Percentiles rank a stretch among this genome's conserved stretches.
phyloP scores from a whole-genome alignment of 164 flowering plant species.

The Platanus orientalis region DNA sequence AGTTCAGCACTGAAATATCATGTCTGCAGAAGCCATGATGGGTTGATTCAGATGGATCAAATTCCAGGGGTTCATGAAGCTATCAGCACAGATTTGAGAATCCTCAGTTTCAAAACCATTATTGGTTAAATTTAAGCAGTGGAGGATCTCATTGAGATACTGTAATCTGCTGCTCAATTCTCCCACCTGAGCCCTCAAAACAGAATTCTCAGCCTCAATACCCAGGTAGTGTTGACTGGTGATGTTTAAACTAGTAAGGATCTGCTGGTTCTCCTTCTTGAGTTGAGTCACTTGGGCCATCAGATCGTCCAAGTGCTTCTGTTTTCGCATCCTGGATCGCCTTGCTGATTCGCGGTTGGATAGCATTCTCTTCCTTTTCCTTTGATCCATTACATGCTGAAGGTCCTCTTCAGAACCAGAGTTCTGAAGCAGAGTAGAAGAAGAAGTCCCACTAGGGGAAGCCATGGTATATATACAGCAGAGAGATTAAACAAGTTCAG shows the following conservation, averaged over 20 bases:
- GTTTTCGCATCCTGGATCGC: constrained; percentile 74
- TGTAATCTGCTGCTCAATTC: constrained; percentile 60
- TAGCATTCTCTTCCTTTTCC: constrained; percentile 71
- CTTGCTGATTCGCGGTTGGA: constrained; percentile 95
- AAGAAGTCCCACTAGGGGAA: no score
- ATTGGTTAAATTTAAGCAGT: no score
- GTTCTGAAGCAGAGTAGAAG: constrained; percentile 34
- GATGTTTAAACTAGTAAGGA: constrained; percentile 37
- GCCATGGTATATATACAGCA: not conserved
- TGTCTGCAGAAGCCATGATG: constrained; percentile 47
- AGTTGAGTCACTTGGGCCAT: no score
- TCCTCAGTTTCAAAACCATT: constrained; percentile 12
- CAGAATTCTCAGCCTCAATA: constrained; percentile 62
- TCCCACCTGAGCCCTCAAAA: constrained; percentile 55
- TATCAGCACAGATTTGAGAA: constrained; percentile 9
- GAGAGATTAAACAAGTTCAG: constrained; percentile 6
- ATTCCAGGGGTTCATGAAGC: constrained; percentile 35
- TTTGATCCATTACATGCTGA: constrained; percentile 45
- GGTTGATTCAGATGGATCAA: constrained; percentile 38
- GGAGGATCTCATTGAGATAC: no score
- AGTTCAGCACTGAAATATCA: constrained; percentile 37
- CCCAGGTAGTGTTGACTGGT: constrained; percentile 45
- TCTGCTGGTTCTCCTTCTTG: constrained; percentile 49
- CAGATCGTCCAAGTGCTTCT: no score
- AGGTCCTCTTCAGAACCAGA: constrained; percentile 58